Conservation (phyloP, 192 early-diverging fungal genomes). For the Pilaira anomala region DNA sequence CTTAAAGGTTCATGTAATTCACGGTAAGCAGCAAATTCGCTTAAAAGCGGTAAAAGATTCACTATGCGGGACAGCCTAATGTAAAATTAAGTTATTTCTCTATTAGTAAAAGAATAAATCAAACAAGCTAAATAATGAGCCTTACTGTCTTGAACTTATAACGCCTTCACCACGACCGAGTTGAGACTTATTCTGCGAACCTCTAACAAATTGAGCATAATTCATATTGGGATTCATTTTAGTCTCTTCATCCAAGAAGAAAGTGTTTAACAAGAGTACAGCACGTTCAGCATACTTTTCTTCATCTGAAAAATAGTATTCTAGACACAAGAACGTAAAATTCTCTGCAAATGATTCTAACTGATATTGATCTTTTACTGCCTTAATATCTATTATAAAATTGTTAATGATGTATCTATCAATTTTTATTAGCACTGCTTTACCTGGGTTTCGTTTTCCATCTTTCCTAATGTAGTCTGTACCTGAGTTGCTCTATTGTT, state of each 20-base stretch:
- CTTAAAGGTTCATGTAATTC: neutral
- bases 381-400: slow-evolving; percentile 7
- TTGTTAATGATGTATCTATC: neutral
- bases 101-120: neutral
- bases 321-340: slow-evolving; percentile 28
- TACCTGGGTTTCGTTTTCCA: slow-evolving; percentile 37
- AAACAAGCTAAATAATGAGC: neutral
- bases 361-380: slow-evolving; percentile 28
- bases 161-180: slow-evolving; percentile 32
- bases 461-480: slow-evolving; percentile 28
- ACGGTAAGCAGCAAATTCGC: neutral
- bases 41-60: slow-evolving; percentile 29
- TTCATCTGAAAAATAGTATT: slow-evolving; percentile 21
- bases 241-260: slow-evolving; percentile 26
- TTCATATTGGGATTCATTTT: slow-evolving; percentile 39
- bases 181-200: slow-evolving; percentile 14
- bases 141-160: slow-evolving; percentile 33
- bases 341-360: slow-evolving; percentile 30
- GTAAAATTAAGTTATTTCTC: slow-evolving; percentile 1
- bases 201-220: slow-evolving; percentile 36
- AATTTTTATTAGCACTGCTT: neutral
- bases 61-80: slow-evolving; percentile 26
- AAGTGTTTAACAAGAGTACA: slow-evolving; percentile 8
- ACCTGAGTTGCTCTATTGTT: neutral
- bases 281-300: slow-evolving; percentile 29